A percentile compares a stretch with the other conserved stretches of the same genome.
These are phyloP conservation scores for Colletotrichum truncatum DNA, from an alignment of 2,329 filamentous ascomycete genomes.

Conservation along the genomic window DNA sequence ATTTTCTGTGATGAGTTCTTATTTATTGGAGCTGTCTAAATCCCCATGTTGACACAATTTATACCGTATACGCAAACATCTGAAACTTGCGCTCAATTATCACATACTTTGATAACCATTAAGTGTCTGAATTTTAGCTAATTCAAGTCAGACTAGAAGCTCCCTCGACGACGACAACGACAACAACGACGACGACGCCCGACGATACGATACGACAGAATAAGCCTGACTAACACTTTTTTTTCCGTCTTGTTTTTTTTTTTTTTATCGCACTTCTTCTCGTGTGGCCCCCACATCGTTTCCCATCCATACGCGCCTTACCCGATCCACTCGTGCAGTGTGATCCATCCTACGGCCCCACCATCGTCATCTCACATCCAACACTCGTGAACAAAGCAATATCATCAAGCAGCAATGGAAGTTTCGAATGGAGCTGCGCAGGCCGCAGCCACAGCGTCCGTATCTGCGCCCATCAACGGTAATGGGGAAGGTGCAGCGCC, in stretches of 20 bases:
- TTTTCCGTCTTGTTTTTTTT: background rate
- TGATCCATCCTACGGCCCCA: conserved; percentile 6
- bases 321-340: conserved; percentile 7
- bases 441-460: conserved; percentile 36
- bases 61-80: conserved; percentile 67
- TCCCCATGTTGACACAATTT: conserved; percentile 68
- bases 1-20: conserved; percentile 52
- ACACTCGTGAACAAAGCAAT: background rate
- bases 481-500: conserved; percentile 58
- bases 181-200: background rate
- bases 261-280: background rate
- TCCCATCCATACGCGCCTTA: background rate
- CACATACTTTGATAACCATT: background rate
- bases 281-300: background rate
- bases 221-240: conserved; percentile 11
- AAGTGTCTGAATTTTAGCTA: conserved; percentile 23
- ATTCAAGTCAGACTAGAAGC: conserved; percentile 23
- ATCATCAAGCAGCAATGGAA: conserved; percentile 54
- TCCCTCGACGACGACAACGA: no score
- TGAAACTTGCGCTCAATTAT: conserved; percentile 39
- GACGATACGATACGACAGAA: conserved; percentile 33
- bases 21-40: conserved; percentile 84
- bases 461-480: conserved; percentile 36
- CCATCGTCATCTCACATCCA: background rate
- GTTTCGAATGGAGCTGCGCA: conserved; percentile 45